Evolutionary conservation across 2,329 filamentous ascomycete genomes (phyloP), one percentile per base, ranked within the genome.

Genomic region (Cercospora nicotianae): DNA sequence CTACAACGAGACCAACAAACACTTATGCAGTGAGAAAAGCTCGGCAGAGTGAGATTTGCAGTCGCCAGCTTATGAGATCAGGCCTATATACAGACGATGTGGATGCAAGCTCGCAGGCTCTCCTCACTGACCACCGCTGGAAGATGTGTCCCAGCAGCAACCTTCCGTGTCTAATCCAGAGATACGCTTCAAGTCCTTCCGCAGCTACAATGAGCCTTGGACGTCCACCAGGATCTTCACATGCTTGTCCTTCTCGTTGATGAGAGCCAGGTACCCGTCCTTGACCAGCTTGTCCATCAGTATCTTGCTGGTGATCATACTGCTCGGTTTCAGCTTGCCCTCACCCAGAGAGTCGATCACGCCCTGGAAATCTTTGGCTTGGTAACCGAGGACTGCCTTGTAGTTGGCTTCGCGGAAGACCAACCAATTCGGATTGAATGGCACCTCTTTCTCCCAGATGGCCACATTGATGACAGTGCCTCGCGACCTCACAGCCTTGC

Each of bases 381-480:
- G 81, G 74, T 86, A 86, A 9, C 84, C 80, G 12, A 85, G 73
- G 3, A 83, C 81, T 26, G 83, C 83, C 7, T 82, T 79, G 72
- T 86, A 86, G 39, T 79, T 82, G 33, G 85, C 83, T 74, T 88
- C 86, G 6, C 81, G 80, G 63, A 84, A 83, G 5, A 87, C 81
- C 31, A 88, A 71, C 71, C 83, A 81, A 70, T 87, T 87, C 0
- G 85, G 83, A 33, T 85, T 79, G 62, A 89, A 83, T 0, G 81
- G 80, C 3, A 87, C 81, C 53, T 70, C 79, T 63, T 83, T 86
- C 73, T 88, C 87, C 86, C 87, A 90, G 3, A 90, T 86, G 0
- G 88, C 87, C n/a, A 90, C 83, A 68, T 90, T 90, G 2, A 90
- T 83, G 0, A 90, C 81, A 0, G 85, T 86, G 0, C 87, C 88